Evolutionary conservation across 768 basidiomycete species (phyloP).

Genomic region (Mrakia blollopis): DNA sequence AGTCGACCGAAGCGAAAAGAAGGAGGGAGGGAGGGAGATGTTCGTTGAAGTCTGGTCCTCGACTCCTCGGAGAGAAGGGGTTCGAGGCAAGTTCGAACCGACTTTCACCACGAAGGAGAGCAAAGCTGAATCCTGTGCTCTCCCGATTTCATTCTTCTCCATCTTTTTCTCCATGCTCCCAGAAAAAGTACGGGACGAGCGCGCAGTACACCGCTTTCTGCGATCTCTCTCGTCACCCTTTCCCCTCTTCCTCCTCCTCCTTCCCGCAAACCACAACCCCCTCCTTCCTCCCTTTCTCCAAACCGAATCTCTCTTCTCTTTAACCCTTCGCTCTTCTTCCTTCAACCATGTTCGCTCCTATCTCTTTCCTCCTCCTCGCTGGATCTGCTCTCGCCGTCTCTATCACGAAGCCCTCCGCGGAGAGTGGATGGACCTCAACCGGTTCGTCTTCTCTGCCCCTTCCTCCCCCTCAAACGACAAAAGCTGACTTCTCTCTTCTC

Average conservation of each 20-base stretch:
- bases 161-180: too few species aligned
- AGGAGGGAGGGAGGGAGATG: too few species aligned
- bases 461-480: not conserved
- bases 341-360: not conserved
- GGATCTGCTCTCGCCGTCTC: constrained; percentile 15
- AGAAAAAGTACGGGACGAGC: too few species aligned
- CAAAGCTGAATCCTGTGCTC: too few species aligned
- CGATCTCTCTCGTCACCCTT: too few species aligned
- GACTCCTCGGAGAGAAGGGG: too few species aligned
- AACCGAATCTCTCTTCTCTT: not conserved
- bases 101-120: too few species aligned
- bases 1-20: too few species aligned
- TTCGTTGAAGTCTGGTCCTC: too few species aligned
- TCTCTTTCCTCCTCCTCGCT: constrained; percentile 2
- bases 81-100: too few species aligned
- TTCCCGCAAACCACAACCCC: not conserved
- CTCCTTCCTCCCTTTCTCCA: not conserved
- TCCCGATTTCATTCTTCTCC: too few species aligned
- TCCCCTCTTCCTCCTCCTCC: not conserved
- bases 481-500: not conserved
- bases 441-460: not conserved
- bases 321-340: not conserved
- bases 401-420: not conserved
- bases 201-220: too few species aligned
- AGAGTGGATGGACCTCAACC: constrained; percentile 2